Evolutionary conservation across 768 basidiomycete species (phyloP), one percentile per base, ranked within the genome.

Genomic region (Boletus fagicola): DNA sequence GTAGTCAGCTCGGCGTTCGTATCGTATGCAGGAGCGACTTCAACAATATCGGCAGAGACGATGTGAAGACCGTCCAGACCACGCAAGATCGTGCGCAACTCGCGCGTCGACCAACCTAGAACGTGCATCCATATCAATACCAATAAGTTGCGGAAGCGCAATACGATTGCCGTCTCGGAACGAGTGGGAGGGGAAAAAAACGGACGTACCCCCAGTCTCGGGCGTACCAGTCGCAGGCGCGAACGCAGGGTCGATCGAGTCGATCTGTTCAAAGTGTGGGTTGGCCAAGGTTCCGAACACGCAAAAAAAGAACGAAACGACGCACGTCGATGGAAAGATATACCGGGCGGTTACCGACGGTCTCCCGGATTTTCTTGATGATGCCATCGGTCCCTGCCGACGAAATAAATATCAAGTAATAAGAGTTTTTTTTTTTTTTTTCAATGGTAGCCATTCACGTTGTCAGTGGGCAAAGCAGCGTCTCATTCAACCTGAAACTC

Each of bases 141-240:
- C 43, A 44, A 26, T 20, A 16, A n/a, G 46, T 22, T 22, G 22
- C n/a, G 22, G 13, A 13, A 35, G 33, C 35, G 13, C 35, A 12
- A 31, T 35, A 12, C 9, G 3, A 35, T 24, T 30, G 18, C 7
- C 11, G 18, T 20, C 26, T 33, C 38, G 35, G 22, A 20, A 10
- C 16, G 9, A 16, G 15, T 2, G 28, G 20, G 13, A 20, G 26
- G 0, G 26, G 0, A 8, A 18, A 22, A 15, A 12, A 3, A 18
- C 51, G 40, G 36, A 60, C 65, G 38, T 33, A 71, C 83, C 90
- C 0, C 90, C 90, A 0, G 90, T 87, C 72, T 92, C 91, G 1
- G 90, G 91, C 1, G 91, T 92, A 5, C 90, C 90, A 0, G 90
- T 90, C 0, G 89, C 90, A 28, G 90, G 90, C 2, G 90, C 90